Evolutionary conservation across 768 basidiomycete species (phyloP), one percentile per base, ranked within the genome.

Genomic region (Fistulinella prunicolor): DNA sequence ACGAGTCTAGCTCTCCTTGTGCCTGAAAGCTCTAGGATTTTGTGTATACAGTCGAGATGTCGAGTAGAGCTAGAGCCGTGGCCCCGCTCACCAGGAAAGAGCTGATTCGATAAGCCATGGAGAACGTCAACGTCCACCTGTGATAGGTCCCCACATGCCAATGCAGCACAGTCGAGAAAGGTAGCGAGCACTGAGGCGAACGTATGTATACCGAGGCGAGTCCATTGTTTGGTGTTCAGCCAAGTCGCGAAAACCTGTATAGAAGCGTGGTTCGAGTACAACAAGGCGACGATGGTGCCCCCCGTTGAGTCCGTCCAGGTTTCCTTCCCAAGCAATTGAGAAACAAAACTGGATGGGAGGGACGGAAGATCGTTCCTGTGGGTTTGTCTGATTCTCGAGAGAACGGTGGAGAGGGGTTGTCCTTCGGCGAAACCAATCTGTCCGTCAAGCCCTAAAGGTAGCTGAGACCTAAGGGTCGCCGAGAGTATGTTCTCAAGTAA

Each of bases 401-500:
- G n/a, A 30, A 46, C 20, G 3, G 42, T 42, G 3, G 50, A 47
- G 36, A 57, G 47, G 2, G 20, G 12, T 5, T 45, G 47, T 32
- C 48, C 46, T 40, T 55, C 46, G 8, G 20, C 9, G 42, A 51
- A 49, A 22, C 30, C 1, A 28, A 57, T 24, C 7, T 22, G 51
- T 2, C 70, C 69, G 14, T 67, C 59, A 29, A 66, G 32, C 8
- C 65, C 59, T 14, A 43, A 41, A 22, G 70, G 68, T 9, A 71
- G 57, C n/a, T 44, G 49, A 13, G 72, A 69, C 14, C 70, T 62
- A 4, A 81, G 50, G 0, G 71, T 65, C 4, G 56, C 55, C 2
- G 78, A 73, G 19, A 84, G 69, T 50, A 84, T 61, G 9, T 73
- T 67, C 35, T 84, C 79, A 0, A 83, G 65, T 2, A 68, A 50